These are phyloP conservation scores for Botrytis elliptica DNA, from an alignment of 2,329 filamentous ascomycete species.

Conservation along the genomic window DNA sequence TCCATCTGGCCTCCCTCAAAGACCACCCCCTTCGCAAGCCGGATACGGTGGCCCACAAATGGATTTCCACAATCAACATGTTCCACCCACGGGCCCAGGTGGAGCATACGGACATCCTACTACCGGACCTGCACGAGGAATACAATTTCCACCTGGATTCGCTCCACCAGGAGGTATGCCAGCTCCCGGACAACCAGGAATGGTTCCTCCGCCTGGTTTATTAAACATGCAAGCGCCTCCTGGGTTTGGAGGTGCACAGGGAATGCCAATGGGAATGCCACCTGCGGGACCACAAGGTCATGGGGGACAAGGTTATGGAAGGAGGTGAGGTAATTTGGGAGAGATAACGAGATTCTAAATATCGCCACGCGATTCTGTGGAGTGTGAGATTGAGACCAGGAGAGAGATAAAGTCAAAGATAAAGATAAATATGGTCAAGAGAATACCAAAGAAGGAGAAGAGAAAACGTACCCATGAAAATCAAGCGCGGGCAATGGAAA, in stretches of 20 bases:
- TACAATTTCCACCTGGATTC: slow-evolving; percentile 46
- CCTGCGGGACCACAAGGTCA: slow-evolving; percentile 31
- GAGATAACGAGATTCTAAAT: neutral
- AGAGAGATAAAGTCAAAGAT: too few relatives aligned
- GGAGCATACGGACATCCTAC: slow-evolving; percentile 9
- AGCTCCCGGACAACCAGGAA: neutral
- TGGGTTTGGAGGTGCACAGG: slow-evolving; percentile 32
- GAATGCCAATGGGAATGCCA: slow-evolving; percentile 34
- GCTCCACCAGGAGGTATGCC: slow-evolving; percentile 12
- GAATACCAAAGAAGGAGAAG: neutral
- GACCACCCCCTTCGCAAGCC: slow-evolving; percentile 67
- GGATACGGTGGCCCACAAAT: slow-evolving; percentile 64
- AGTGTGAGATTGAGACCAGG: neutral
- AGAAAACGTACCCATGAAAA: neutral
- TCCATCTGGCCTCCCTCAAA: slow-evolving; percentile 54
- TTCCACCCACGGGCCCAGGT: slow-evolving; percentile 44
- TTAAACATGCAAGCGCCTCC: slow-evolving; percentile 36
- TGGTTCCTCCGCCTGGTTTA: slow-evolving; percentile 14
- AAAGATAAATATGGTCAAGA: too few relatives aligned
- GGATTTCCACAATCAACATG: slow-evolving; percentile 46
- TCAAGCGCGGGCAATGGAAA: neutral
- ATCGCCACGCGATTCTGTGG: neutral
- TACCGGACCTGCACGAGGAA: neutral
- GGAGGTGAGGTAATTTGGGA: neutral
- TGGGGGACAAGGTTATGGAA: slow-evolving; percentile 25